Base-by-base conservation (phyloP, 2,329 filamentous ascomycete genomes). In the Xylaria sp. region DNA sequence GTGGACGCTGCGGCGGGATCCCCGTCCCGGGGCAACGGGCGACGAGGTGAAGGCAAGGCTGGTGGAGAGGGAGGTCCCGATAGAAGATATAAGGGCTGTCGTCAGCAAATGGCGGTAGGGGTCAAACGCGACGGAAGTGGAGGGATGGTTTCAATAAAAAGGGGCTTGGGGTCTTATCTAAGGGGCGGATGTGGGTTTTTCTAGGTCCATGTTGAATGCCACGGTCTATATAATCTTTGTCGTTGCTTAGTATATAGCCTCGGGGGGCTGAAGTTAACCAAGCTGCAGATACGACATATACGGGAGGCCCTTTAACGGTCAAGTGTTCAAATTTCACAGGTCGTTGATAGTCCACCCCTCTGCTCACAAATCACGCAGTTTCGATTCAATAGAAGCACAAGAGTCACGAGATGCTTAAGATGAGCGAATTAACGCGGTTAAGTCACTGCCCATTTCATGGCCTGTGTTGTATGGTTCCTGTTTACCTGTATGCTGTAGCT, bases 1-100 rank as follows among this genome's bases (percentile, higher is more conserved):
- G 1, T 87, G 81, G 80, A 83, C 79, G 4, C 69, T 84, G 21
- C 69, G 73, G 63, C 73, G 79, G 46, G 66, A 62, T 4, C 60
- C 69, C 2, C 66, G 70, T 3, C 64, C 71, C 0, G 68, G 64
- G 1, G 60, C 21, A 6, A 11, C 62, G 0, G 64, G 61, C 2
- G 71, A 63, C 9, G 66, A 62, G 2, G 46, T 43, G 2, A 75
- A 72, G 64, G 67, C 72, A 2, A 59, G 42, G 20, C 57, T 84
- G 42, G 68, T 68, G 19, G 76, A 83, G 43, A 71, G 74, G 54
- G 69, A 72, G 18, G 75, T 84, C 17, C 56, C 74, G 2, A 44
- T 84, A 11, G 66, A 62, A 13, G 50, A 56, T n/a, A 45, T 69
- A 16, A 59, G 44, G n/a, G 56, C 48, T 2, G 58, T 66, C 11